These are phyloP conservation scores for Climacium dendroides DNA, from an alignment of 225 moss, liverwort and hornwort genomes.

Conservation along the genomic window DNA sequence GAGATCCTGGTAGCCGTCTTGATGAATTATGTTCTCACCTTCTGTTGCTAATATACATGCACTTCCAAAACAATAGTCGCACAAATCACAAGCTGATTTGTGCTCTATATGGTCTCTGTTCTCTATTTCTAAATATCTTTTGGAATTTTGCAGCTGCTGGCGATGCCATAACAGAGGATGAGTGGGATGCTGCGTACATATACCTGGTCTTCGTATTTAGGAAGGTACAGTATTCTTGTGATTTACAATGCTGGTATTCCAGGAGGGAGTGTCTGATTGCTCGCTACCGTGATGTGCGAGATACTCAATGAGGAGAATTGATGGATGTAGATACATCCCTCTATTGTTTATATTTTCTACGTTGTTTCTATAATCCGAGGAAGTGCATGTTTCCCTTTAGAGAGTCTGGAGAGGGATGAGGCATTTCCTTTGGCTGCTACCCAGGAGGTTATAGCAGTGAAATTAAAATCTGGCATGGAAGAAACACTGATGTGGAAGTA, in stretches of 20 bases:
- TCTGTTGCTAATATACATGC: not conserved
- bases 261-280: not conserved
- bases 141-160: slow-evolving; percentile 37
- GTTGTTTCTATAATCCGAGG: not conserved
- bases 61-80: not conserved
- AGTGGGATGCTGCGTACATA: slow-evolving; percentile 94
- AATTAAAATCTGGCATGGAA: not conserved
- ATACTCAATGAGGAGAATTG: not conserved
- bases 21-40: not conserved
- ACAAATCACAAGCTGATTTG: not conserved
- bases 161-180: slow-evolving; percentile 65
- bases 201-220: slow-evolving; percentile 81
- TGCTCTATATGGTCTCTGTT: not conserved
- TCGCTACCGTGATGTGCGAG: not conserved
- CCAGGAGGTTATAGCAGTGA: not conserved
- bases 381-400: not conserved
- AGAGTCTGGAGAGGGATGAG: not conserved
- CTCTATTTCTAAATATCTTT: not conserved
- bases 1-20: slow-evolving; percentile 43
- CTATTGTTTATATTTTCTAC: not conserved
- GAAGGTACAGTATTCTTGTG: slow-evolving; percentile 25
- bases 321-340: not conserved
- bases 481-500: not conserved
- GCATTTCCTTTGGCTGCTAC: not conserved
- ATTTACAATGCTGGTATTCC: not conserved